Base-by-base conservation (phyloP, 345 rosid species). In the Eutrema heterophyllum region DNA sequence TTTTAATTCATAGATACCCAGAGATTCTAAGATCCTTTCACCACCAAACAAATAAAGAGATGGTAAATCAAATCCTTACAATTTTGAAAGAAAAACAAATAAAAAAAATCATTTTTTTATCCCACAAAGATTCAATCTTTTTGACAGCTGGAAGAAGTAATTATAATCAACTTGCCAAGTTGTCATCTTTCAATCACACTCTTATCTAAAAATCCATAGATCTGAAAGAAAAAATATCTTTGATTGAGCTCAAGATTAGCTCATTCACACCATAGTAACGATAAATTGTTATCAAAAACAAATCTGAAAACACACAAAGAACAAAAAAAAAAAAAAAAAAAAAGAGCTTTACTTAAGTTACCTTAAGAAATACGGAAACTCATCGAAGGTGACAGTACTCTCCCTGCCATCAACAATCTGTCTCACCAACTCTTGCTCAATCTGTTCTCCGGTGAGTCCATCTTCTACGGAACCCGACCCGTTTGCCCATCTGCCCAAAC, bases 331-430 rank as follows among this genome's bases (percentile, higher is more conserved):
- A 15, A 7, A 4, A 15, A 38, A 13, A 60, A 45, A 3, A 56
- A 32, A 2, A 49, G 35, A 29, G 38, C 7, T 55, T 54, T 64
- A 5, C 5, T 5, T 29, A 10, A 63, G 65, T 78, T 76, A 90
- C 99, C 98, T 87, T 69, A 96, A 82, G 72, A 85, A 89, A 78
- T 95, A 92, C 50, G 99, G 99, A 68, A 95, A 95, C 73, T 87
- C 92, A 6, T 88, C 97, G 68, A 90, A 92, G 49, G 89, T 85
- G 77, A 88, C 69, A 15, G 70, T 73, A 81, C 81, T 83, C 0
- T 84, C 83, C 77, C 67, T 85, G 4, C 99, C 98, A 80, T 92
- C 91, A 41, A 85, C 41, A 56, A 90, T 79, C 57, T 74, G 96
- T 79, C 84, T 89, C 71, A 81, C 27, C 87, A 92, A 76, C 85